Evolutionary conservation across 139 green algal species (phyloP).

Genomic region (Chlorella sorokiniana): DNA sequence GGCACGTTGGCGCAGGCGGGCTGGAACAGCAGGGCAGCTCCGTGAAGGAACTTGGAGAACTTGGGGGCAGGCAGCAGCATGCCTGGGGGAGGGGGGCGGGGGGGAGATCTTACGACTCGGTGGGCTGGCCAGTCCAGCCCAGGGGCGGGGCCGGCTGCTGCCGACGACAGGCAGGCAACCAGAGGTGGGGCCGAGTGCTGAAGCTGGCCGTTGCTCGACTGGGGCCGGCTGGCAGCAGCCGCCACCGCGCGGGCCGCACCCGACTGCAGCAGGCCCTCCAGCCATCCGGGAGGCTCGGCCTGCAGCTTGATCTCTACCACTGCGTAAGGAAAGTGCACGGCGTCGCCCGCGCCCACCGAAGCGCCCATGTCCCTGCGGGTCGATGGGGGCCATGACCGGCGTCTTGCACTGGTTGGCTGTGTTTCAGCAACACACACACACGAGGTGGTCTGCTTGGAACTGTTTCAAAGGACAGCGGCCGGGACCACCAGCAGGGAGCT

Average conservation of each 20-base stretch:
- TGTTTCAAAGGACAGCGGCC: too few species aligned
- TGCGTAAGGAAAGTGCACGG: constrained; percentile 77
- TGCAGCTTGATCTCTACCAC: constrained; percentile 92
- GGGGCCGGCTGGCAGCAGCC: too few species aligned
- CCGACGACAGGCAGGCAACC: too few species aligned
- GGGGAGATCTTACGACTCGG: neutral
- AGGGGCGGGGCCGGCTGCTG: too few species aligned
- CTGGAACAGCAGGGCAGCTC: constrained; percentile 51
- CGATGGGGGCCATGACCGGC: neutral
- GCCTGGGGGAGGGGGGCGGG: constrained; percentile 34
- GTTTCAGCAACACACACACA: too few species aligned
- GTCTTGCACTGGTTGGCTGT: neutral
- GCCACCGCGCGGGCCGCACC: too few species aligned
- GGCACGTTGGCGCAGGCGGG: constrained; percentile 37
- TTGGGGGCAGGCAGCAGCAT: constrained; percentile 76
- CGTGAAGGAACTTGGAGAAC: constrained; percentile 88
- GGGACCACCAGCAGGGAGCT: too few species aligned
- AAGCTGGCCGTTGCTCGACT: too few species aligned
- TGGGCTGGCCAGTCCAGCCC: too few species aligned
- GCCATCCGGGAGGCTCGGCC: constrained; percentile 54
- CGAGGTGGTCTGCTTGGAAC: too few species aligned
- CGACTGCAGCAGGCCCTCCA: constrained; percentile 47
- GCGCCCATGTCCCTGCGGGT: constrained; percentile 29
- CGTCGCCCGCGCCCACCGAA: constrained; percentile 30
- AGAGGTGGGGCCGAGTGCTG: too few species aligned